Evolutionary conservation across 805 yeast species (phyloP), one percentile per base, ranked within the genome.

Genomic region (Spathaspora sp.): DNA sequence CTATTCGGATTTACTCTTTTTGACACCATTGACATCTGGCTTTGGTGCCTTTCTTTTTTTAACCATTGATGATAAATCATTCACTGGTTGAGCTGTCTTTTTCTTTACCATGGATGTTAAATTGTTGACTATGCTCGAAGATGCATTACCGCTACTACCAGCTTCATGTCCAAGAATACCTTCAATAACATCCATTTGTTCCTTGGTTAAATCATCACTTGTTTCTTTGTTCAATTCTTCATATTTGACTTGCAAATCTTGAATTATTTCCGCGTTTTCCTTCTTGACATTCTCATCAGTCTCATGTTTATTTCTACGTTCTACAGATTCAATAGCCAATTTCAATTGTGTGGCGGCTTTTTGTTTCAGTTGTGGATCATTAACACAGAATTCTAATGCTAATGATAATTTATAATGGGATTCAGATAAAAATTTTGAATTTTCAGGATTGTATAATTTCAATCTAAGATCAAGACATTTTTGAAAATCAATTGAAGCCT

Each of bases 401-500:
- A 90, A 72, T 0, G 96, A 86, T 40, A 89, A 72, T 67, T 88
- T 89, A 71, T 85, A 91, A 66, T 87, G 87, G 0, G 90, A 84
- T 65, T 90, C 96, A 16, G 92, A 84, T 9, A 89, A 73, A 44
- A 83, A 67, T 2, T 86, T 73, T 2, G 87, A 78, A 8, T 70
- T 66, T n/a, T 67, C 65, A 2, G 78, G 77, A 50, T 64, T 63
- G 59, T 76, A 85, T 11, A 87, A 62, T 51, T 80, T 68, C 47
- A 70, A 61, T 63, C 88, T 78, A 44, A 85, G 67, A 28, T 78
- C 68, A 32, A 88, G 73, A 42, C 89, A 75, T 17, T 79, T 68
- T 46, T 75, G 70, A 52, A 90, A 81, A 65, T 92, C 97, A 17
- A 71, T 70, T 0, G 86, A 79, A 0, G 97, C 89, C 65, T 89